Evolutionary conservation across 2,329 filamentous ascomycete species (phyloP), one percentile per base, ranked within the genome.

Genomic region (Fusarium staphyleae): DNA sequence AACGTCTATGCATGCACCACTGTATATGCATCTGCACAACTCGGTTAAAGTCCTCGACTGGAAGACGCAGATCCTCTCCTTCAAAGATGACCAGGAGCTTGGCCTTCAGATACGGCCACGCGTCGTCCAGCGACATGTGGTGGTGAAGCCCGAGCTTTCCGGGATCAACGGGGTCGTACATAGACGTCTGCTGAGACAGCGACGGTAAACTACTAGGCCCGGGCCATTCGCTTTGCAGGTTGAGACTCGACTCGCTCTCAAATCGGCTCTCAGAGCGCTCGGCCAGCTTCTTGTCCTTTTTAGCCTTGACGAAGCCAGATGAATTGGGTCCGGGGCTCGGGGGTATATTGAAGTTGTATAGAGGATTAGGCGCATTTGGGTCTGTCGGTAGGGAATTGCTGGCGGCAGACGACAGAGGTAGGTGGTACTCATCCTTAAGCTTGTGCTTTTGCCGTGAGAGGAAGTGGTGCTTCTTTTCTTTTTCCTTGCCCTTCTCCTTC

Each of bases 231-330:
- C 69, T 70, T 36, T 71, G 69, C 15, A 76, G 52, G 18, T 69
- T 71, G 62, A 77, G 72, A 40, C 70, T 68, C 14, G 77, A 74
- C 75, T 83, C 81, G 57, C 74, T 85, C 52, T 87, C 80, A 29
- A 85, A 72, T 11, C 77, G 75, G 55, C 71, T 75, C 6, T 78
- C 71, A 49, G 76, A 80, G 62, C 87, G 85, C 59, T 90, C 88
- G 57, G 90, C 87, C 62, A 88, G 87, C 71, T 88, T 89, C 78
- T 93, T 96, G 69, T 96, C 91, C 53, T 89, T 93, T 68, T 95
- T 89, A 3, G 88, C 89, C 74, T 95, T 96, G 30, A 87, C 81
- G 70, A 98, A 96, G 26, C 83, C 79, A 19, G 80, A 82, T 45
- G 79, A 82, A 43, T 80, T 82, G 12, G 87, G 85, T 0, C 83